Conservation (phyloP, 768 basidiomycete species). For the Russula compacta region DNA sequence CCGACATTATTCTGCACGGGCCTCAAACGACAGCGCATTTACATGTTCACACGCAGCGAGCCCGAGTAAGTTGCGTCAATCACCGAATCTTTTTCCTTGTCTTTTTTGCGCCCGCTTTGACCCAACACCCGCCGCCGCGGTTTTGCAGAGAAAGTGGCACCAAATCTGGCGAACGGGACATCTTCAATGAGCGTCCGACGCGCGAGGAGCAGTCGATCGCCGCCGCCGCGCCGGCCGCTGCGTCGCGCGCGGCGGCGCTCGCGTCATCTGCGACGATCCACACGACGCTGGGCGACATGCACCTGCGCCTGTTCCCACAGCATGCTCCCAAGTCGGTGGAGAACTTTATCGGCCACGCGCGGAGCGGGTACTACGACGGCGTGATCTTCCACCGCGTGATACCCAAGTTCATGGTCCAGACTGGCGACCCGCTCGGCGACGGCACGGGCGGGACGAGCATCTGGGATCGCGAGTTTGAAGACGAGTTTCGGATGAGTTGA, state of each 20-base stretch:
- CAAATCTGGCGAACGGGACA: conserved; percentile 84
- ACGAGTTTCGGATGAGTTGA: conserved; percentile 87
- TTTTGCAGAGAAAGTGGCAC: conserved; percentile 47
- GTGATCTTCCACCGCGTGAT: conserved; percentile 97
- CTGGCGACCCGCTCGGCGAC: conserved; percentile 90
- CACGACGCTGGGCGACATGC: conserved; percentile 92
- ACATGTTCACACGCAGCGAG: conserved; percentile 84
- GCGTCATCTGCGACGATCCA: conserved; percentile 85
- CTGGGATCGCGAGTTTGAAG: conserved; percentile 86
- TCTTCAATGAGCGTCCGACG: conserved; percentile 97
- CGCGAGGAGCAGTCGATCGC: conserved; percentile 92
- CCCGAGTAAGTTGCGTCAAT: conserved; percentile 54
- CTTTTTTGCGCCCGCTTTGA: not conserved
- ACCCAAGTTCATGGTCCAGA: conserved; percentile 98
- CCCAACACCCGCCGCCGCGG: not conserved
- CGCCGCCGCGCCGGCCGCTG: conserved; percentile 41
- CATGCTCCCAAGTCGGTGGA: conserved; percentile 94
- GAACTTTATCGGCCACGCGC: conserved; percentile 90
- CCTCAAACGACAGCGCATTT: conserved; percentile 88
- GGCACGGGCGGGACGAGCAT: conserved; percentile 88
- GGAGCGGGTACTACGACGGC: conserved; percentile 86
- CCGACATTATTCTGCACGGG: conserved; percentile 91
- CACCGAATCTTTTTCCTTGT: not conserved
- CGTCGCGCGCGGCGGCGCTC: conserved; percentile 55
- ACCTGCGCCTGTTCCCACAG: conserved; percentile 79